Percentiles rank a stretch among this genome's conserved stretches.
phyloP scores from a whole-genome alignment of 2,329 filamentous ascomycete genomes.

The Sordariomycetes sp. region DNA sequence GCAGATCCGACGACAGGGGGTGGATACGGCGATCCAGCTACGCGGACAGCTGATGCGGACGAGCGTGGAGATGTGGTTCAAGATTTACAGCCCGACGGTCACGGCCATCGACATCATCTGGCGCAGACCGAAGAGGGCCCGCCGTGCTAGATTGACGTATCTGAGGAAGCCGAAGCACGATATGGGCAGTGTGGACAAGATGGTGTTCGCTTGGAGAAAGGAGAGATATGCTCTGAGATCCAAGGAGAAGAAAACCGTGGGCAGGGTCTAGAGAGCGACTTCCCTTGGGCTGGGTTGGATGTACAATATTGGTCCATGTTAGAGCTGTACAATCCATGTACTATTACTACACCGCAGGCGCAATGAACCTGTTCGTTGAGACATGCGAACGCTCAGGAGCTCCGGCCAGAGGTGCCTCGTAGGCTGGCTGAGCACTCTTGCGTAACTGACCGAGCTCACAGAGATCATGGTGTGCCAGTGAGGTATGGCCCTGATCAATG shows the following conservation, averaged over 20 bases:
- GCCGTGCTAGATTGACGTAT: conserved; percentile 81
- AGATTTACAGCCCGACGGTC: conserved; percentile 85
- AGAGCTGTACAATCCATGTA: conserved; percentile 1
- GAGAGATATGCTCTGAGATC: conserved; percentile 28
- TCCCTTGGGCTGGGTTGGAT: neutral
- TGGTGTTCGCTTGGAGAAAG: conserved; percentile 51
- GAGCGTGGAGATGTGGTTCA: conserved; percentile 95
- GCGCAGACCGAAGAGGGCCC: conserved; percentile 72
- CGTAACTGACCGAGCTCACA: no score
- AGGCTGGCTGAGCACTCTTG: no score
- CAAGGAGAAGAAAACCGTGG: conserved; percentile 2
- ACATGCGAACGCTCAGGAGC: no score
- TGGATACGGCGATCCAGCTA: conserved; percentile 81
- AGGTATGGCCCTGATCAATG: no score
- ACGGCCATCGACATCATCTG: conserved; percentile 91
- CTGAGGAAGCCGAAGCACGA: conserved; percentile 85
- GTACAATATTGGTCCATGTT: neutral
- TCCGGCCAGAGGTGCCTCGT: no score
- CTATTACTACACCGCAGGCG: no score
- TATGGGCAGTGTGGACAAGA: conserved; percentile 73
- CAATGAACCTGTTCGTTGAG: no score
- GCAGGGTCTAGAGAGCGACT: neutral
- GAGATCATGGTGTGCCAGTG: no score
- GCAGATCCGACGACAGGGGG: conserved; percentile 76
- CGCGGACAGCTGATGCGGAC: conserved; percentile 79